Evolutionary conservation across 257 asterid genomes (phyloP).

Genomic region (Coffea canephora): DNA sequence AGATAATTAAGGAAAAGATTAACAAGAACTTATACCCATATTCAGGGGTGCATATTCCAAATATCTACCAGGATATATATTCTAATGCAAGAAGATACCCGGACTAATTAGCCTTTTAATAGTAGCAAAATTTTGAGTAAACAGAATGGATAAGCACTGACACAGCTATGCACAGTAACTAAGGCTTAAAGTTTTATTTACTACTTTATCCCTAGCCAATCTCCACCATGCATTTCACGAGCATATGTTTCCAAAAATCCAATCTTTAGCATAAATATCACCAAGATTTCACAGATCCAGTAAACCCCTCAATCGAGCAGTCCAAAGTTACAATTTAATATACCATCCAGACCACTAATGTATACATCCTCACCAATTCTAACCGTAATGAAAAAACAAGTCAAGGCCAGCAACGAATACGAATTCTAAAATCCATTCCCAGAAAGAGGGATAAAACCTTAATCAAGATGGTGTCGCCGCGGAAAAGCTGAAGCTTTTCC

Average conservation of each 20-base stretch:
- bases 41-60: neutral
- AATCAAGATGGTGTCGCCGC: constrained; percentile 84
- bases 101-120: neutral
- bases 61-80: neutral
- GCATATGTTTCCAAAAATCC: neutral
- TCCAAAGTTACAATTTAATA: neutral
- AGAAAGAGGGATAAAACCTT: constrained; percentile 42
- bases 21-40: neutral
- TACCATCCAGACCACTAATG: neutral
- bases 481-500: constrained; percentile 90
- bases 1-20: neutral
- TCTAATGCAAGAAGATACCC: neutral
- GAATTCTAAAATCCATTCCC: neutral
- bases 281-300: constrained; percentile 10
- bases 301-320: neutral
- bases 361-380: neutral
- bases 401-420: neutral
- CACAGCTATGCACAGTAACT: neutral
- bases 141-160: neutral
- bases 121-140: neutral
- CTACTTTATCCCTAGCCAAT: too few species aligned
- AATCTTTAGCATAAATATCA: neutral
- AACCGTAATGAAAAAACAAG: neutral
- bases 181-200: neutral
- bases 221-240: neutral